Conservation (phyloP, 1,139 yeast genomes). For the Oligophagozyma castellii region DNA sequence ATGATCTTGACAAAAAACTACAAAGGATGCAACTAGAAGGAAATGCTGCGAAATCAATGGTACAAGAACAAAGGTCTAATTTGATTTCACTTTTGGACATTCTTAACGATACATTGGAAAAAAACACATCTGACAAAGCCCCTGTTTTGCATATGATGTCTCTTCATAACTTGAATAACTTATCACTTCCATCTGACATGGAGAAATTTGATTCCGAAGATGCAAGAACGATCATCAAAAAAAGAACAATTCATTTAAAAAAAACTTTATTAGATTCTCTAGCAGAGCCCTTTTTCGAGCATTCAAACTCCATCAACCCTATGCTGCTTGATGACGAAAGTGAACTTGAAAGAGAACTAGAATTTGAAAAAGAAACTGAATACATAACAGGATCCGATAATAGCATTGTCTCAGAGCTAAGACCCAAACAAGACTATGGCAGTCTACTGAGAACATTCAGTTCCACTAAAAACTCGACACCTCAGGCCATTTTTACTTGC, state of each 20-base stretch:
- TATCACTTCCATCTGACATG: slow-evolving; percentile 28
- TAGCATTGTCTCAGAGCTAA: slow-evolving; percentile 7
- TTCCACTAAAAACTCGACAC: slow-evolving; percentile 53
- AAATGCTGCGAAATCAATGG: not conserved
- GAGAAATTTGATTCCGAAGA: slow-evolving; percentile 3
- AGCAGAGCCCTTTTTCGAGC: slow-evolving; percentile 62
- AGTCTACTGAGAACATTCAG: slow-evolving; percentile 42
- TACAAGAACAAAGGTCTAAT: slow-evolving; percentile 16
- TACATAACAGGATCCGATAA: slow-evolving; percentile 5
- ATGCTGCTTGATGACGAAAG: slow-evolving; percentile 7
- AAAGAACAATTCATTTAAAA: slow-evolving; percentile 23
- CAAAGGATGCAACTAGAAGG: not conserved
- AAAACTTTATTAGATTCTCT: slow-evolving; percentile 48
- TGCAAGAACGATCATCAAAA: slow-evolving; percentile 1
- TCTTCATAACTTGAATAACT: slow-evolving; percentile 23
- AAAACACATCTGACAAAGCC: slow-evolving; percentile 25
- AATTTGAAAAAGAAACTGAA: slow-evolving; percentile 4
- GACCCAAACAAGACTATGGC: slow-evolving; percentile 13
- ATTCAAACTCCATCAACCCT: slow-evolving; percentile 8
- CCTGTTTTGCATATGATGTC: slow-evolving; percentile 24
- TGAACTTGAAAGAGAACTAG: slow-evolving; percentile 9
- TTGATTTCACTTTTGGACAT: slow-evolving; percentile 16
- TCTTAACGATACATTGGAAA: slow-evolving; percentile 25
- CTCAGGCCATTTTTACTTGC: slow-evolving; percentile 79
- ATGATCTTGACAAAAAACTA: not conserved